Conservation (phyloP, 176 grass and related monocot genomes). For the Melocanna baccifera region DNA sequence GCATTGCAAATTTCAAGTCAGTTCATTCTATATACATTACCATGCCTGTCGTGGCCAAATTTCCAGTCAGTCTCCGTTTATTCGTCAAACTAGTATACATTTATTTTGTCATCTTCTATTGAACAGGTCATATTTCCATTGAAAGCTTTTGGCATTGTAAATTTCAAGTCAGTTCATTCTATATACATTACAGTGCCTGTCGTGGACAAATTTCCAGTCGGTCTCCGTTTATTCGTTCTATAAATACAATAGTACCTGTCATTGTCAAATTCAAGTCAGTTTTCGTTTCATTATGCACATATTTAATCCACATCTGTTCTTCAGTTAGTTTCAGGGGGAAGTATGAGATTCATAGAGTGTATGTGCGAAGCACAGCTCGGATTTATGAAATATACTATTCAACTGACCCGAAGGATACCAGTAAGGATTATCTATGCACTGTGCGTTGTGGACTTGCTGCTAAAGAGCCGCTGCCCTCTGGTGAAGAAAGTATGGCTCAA, state of each 20-base stretch:
- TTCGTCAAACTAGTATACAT: not conserved
- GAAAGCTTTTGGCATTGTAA: not conserved
- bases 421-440: constrained; percentile 83
- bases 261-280: constrained; percentile 1
- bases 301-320: constrained; percentile 31
- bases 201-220: not conserved
- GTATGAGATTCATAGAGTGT: constrained; percentile 73
- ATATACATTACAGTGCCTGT: not conserved
- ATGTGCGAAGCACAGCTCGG: constrained; percentile 68
- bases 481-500: constrained; percentile 44
- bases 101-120: constrained; percentile 15
- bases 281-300: not conserved
- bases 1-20: not conserved
- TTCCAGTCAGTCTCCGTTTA: not conserved
- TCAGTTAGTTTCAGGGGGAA: constrained; percentile 68
- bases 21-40: constrained; percentile 10
- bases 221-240: constrained; percentile 11
- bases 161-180: not conserved
- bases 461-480: constrained; percentile 36
- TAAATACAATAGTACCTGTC: not conserved
- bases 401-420: constrained; percentile 30
- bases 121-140: not conserved
- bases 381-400: constrained; percentile 89
- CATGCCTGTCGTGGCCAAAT: not conserved
- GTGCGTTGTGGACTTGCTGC: constrained; percentile 59